These are phyloP conservation scores for Cryptococcus hybrid DNA, from an alignment of 1,284 basidiomycete species.

Conservation along the genomic window DNA sequence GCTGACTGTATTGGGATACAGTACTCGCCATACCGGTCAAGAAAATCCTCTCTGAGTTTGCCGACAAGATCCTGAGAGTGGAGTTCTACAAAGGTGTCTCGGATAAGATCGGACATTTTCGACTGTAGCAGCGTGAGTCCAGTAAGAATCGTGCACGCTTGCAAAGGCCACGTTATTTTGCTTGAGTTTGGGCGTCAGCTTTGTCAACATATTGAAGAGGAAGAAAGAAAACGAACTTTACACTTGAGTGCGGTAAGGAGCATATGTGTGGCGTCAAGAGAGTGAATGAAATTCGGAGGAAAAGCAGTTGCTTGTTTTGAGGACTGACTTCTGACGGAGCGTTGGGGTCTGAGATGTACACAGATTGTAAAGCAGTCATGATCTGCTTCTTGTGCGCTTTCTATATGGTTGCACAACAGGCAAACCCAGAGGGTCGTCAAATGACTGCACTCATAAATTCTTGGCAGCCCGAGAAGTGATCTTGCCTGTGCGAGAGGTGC, in stretches of 20 bases:
- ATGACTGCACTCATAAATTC: conserved; percentile 94
- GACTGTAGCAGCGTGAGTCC: conserved; percentile 90
- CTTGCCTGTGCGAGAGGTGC: conserved; percentile 8
- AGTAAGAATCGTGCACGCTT: conserved; percentile 98
- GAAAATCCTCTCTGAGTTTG: conserved; percentile 61
- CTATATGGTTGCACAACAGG: conserved; percentile 98
- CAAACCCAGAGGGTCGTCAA: conserved; percentile 90
- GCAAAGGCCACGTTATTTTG: conserved; percentile 77
- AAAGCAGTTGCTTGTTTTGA: conserved; percentile 88
- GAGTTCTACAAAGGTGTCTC: conserved; percentile 89
- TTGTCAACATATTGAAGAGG: not conserved
- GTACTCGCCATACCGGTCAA: conserved; percentile 71
- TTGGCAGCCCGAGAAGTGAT: conserved; percentile 51
- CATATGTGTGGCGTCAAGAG: conserved; percentile 98
- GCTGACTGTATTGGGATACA: conserved; percentile 61
- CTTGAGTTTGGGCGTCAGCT: conserved; percentile 43
- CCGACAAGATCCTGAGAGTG: conserved; percentile 82
- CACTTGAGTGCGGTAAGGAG: conserved; percentile 94
- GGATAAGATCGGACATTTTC: conserved; percentile 88
- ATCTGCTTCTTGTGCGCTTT: conserved; percentile 72
- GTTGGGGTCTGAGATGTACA: conserved; percentile 91
- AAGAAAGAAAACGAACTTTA: conserved; percentile 55
- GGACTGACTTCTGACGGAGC: conserved; percentile 76
- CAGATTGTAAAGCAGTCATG: conserved; percentile 80
- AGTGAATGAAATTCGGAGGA: conserved; percentile 98